Conservation (phyloP, 768 basidiomycete species). For the Podaxis mareebaensis region DNA sequence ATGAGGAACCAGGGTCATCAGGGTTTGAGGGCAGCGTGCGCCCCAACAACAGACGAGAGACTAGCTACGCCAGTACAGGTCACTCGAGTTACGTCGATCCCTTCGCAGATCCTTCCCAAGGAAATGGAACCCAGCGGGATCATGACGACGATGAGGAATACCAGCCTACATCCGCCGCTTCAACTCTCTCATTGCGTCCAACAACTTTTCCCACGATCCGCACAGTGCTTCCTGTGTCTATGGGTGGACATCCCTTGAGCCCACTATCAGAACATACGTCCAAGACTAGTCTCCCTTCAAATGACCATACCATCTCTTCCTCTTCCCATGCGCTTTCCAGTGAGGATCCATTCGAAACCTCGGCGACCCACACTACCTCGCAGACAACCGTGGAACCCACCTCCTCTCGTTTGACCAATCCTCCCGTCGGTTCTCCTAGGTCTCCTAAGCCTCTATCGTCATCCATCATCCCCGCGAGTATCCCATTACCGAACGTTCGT, state of each 20-base stretch:
- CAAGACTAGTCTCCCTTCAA: conserved; percentile 30
- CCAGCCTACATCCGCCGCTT: conserved; percentile 19
- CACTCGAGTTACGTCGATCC: conserved; percentile 48
- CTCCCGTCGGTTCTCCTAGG: conserved; percentile 40
- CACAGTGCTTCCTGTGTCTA: conserved; percentile 34
- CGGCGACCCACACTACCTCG: conserved; percentile 29
- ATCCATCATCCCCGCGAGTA: conserved; percentile 5
- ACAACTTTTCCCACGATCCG: conserved; percentile 27
- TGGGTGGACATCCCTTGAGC: conserved; percentile 34
- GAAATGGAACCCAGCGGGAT: conserved; percentile 22
- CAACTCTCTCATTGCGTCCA: conserved; percentile 18
- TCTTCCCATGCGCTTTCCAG: conserved; percentile 30
- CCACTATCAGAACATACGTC: conserved; percentile 41
- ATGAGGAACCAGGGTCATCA: conserved; percentile 32
- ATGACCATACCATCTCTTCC: conserved; percentile 28
- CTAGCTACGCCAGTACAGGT: conserved; percentile 38
- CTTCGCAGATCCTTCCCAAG: conserved; percentile 42
- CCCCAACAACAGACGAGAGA: conserved; percentile 31
- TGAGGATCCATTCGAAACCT: conserved; percentile 28
- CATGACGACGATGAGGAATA: conserved; percentile 14
- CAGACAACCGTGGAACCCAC: conserved; percentile 25
- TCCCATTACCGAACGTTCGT: conserved; percentile 48
- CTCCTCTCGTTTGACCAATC: conserved; percentile 28
- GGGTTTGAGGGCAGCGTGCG: conserved; percentile 25
- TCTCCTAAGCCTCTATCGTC: conserved; percentile 24